phyloP scores from a whole-genome alignment of 805 yeast species.

The Ogataea pignaliae region DNA sequence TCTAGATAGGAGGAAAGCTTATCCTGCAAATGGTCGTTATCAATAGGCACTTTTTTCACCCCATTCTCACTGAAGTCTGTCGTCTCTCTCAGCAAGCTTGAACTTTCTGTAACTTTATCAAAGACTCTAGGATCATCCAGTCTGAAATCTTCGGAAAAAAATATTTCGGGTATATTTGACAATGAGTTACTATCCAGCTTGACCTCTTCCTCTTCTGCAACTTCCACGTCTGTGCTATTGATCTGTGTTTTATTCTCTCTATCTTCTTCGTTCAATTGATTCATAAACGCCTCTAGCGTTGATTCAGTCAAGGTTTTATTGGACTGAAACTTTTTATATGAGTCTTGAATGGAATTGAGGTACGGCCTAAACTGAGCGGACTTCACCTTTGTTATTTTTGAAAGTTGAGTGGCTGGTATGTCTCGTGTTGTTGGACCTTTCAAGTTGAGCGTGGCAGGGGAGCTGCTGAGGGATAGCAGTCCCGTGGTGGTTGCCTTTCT shows the following conservation, averaged over 20 bases:
- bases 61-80: conserved; percentile 28
- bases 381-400: conserved; percentile 45
- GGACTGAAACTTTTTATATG: conserved; percentile 40
- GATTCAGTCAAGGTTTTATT: conserved; percentile 40
- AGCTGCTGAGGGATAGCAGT: conserved; percentile 24
- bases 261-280: conserved; percentile 21
- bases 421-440: conserved; percentile 73
- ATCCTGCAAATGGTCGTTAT: conserved; percentile 63
- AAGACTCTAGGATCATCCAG: conserved; percentile 87
- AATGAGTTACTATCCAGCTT: conserved; percentile 27
- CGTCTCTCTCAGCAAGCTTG: conserved; percentile 34
- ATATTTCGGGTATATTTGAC: conserved; percentile 62
- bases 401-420: conserved; percentile 74
- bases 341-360: conserved; percentile 37
- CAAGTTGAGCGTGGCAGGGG: conserved; percentile 43
- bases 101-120: conserved; percentile 62
- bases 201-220: conserved; percentile 20
- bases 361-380: conserved; percentile 42
- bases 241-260: conserved; percentile 6
- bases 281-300: conserved; percentile 35
- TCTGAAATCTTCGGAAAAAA: conserved; percentile 62
- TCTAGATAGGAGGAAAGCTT: conserved; percentile 80
- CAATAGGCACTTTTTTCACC: conserved; percentile 37
- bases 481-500: conserved; percentile 27
- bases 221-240: conserved; percentile 6